Base-by-base conservation (phyloP, 2,329 filamentous ascomycete genomes). In the Epichloe baconii region DNA sequence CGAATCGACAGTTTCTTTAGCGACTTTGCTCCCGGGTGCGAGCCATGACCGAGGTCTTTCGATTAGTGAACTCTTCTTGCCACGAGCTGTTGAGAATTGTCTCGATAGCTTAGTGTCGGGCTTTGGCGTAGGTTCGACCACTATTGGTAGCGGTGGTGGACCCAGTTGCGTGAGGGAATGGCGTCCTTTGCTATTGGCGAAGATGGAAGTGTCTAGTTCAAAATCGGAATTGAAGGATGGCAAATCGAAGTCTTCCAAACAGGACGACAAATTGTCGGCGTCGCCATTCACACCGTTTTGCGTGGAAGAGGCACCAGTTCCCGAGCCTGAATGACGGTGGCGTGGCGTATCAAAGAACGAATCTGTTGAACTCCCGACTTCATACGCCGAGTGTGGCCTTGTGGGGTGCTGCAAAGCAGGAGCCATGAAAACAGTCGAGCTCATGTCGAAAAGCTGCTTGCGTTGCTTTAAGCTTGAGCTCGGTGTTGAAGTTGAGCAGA, bases 41-140 rank as follows among this genome's bases (percentile, higher is more conserved):
- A 79, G 68, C 78, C 77, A 80, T 53, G 74, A 74, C 52, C 72
- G 71, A 4, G 72, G 73, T 50, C 73, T 70, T 53, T 73, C 74
- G 50, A 74, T 67, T 47, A 76, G 64, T 43, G 74, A 72, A 54
- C 64, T 71, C 56, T 69, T 72, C 62, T 70, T 73, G 56, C 61
- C 62, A 53, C 57, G 63, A 62, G 54, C 54, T 35, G 56, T 46
- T 23, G 57, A 57, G 21, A 53, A 50, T 51, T 50, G 55, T 19
- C 44, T 52, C n/a, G 46, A 34, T 36, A 41, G 44, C 45, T 51
- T 56, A 17, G 21, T 34, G 10, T 52, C 47, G 21, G 36, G 35
- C 47, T 19, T 47, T 19, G 47, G 38, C 11, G 34, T 34, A 31
- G 31, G 41, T 40, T 44, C 47, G 23, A 31, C 40, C 34, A 17